Evolutionary conservation across 2,329 filamentous ascomycete genomes (phyloP), one percentile per base, ranked within the genome.

Genomic region (Neonectria magnoliae): DNA sequence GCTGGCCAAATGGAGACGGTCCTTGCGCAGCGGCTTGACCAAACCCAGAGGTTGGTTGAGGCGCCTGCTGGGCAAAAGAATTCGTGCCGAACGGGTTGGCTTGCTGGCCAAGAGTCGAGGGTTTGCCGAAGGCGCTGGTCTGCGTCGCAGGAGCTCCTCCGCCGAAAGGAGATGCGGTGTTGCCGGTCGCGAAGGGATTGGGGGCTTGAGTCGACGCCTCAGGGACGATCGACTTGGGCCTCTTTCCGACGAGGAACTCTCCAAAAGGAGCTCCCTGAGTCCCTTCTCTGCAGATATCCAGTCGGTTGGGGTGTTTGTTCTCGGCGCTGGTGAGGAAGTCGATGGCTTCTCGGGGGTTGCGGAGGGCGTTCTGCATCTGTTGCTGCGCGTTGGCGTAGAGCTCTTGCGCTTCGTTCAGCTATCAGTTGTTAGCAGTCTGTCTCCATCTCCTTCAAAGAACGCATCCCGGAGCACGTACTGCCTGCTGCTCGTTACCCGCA

Each of bases 231-330:
- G 73, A 70, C 25, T 69, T 70, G 33, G 75, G 64, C 67, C 75
- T 68, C 68, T 75, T 80, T 38, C 81, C 81, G 10, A 80, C 79
- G 0, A 77, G 73, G 65, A 87, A 87, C 52, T 80, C 76, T 50
- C 83, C 82, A 60, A 80, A 82, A 0, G 81, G 80, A 8, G 78
- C 79, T n/a, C 80, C 78, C n/a, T 81, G 78, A 0, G 75, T 81
- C 51, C 79, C 80, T 68, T 83, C 79, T 60, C 83, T 81, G 76
- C 86, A 87, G 20, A 90, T 83, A 68, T 94, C 91, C 57, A 86
- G 81, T 44, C 93, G 86, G 74, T 96, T 97, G 1, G 93, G 93
- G 72, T 93, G 92, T 44, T 88, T 87, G 57, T 92, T 88, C 58
- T 86, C 87, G 22, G 86, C 88, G 5, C 88, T 85, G 10, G 90